Percentiles rank a stretch among this genome's conserved stretches.
Evolutionary conservation across 2,329 filamentous ascomycete species (phyloP).

Genomic region (Neofusicoccum ribis): DNA sequence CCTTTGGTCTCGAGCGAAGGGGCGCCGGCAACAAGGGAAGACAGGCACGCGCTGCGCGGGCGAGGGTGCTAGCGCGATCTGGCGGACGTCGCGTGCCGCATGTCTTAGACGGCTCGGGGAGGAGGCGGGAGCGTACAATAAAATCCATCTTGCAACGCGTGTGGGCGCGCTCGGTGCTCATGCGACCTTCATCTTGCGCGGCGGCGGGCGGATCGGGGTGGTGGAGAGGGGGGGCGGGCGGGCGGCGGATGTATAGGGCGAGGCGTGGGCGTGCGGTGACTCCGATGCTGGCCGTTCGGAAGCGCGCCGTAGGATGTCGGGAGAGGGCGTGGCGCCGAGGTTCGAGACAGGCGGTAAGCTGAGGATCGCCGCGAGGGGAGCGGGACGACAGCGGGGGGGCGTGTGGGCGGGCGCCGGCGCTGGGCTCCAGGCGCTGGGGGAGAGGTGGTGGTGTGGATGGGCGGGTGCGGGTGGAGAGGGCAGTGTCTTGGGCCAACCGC

Average conservation of each 20-base stretch:
- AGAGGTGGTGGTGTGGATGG: neutral
- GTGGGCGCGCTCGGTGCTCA: constrained; percentile 11
- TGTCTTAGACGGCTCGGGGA: constrained; percentile 21
- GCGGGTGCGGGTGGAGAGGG: neutral
- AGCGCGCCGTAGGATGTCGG: constrained; percentile 16
- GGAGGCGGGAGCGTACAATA: constrained; percentile 30
- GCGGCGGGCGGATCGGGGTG: constrained; percentile 1
- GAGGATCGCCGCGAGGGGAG: constrained; percentile 4
- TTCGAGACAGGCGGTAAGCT: constrained; percentile 14
- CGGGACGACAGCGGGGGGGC: neutral
- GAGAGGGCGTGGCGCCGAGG: neutral
- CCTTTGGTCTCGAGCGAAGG: constrained; percentile 5
- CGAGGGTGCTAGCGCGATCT: constrained; percentile 23
- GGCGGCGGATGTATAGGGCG: neutral
- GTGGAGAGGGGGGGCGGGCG: neutral
- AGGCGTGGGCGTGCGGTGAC: neutral
- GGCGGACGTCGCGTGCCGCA: constrained; percentile 16
- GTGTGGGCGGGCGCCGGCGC: neutral
- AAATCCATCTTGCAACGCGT: constrained; percentile 37
- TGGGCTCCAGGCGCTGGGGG: too few species aligned
- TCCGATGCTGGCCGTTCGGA: constrained; percentile 4
- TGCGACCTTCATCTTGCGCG: constrained; percentile 18
- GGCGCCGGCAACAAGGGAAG: constrained; percentile 10
- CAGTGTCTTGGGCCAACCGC: constrained; percentile 1
- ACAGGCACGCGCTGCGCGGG: constrained; percentile 21